A percentile compares a stretch with the other conserved stretches of the same genome.
These are phyloP conservation scores for Saprolegnia parasitica DNA, from an alignment of 352 stramenopile genomes.

Conservation along the genomic window DNA sequence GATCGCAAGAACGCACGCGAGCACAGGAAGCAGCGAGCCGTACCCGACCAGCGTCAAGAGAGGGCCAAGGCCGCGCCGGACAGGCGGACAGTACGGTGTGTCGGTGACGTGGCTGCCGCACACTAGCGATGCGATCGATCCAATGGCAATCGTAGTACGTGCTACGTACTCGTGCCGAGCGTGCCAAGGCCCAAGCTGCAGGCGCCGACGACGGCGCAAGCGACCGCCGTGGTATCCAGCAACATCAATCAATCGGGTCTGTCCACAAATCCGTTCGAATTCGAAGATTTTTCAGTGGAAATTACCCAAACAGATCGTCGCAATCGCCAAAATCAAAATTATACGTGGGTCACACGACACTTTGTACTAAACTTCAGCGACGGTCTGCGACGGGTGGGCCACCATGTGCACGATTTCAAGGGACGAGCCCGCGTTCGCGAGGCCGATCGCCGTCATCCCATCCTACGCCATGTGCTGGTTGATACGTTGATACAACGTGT, in stretches of 20 bases:
- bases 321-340: no score
- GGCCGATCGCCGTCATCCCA: constrained; percentile 5
- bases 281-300: not conserved
- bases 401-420: constrained; percentile 16
- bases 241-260: not conserved
- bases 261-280: not conserved
- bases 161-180: not conserved
- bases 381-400: not conserved
- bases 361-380: constrained; percentile 2
- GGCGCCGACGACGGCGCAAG: constrained; percentile 6
- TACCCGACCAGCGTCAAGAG: constrained; percentile 49
- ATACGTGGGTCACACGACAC: not conserved
- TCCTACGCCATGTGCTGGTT: not conserved
- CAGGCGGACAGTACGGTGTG: not conserved
- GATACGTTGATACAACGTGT: not conserved
- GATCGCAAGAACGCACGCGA: constrained; percentile 37
- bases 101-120: not conserved
- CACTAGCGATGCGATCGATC: not conserved
- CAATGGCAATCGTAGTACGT: not conserved
- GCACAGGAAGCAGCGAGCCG: constrained; percentile 44
- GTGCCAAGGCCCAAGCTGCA: not conserved
- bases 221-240: not conserved
- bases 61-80: not conserved
- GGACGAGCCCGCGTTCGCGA: constrained; percentile 1
- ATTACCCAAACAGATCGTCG: no score